Percentiles rank a stretch among this genome's conserved stretches.
These are phyloP conservation scores for Arabidopsis lyrata DNA, from an alignment of 441 rosid species.

Conservation along the genomic window DNA sequence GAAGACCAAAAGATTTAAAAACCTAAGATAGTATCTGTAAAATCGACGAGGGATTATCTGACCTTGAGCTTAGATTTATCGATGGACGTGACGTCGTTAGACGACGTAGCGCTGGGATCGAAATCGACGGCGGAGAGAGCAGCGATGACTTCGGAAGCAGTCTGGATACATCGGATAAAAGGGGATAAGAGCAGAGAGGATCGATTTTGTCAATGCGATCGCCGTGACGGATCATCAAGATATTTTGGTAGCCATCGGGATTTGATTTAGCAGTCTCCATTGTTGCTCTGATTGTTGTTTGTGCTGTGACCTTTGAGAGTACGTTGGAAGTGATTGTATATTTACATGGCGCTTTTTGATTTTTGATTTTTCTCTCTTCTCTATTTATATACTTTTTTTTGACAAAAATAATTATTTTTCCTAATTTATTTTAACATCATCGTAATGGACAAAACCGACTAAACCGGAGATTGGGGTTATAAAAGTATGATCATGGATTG, in stretches of 20 bases:
- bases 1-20: too few relatives aligned
- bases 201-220: too few relatives aligned
- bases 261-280: constrained; percentile 33
- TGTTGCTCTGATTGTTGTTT: constrained; percentile 26
- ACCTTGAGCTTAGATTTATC: constrained; percentile 75
- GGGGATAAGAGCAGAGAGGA: too few relatives aligned
- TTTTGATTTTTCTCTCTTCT: not conserved
- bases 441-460: too few relatives aligned
- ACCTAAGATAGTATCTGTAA: too few relatives aligned
- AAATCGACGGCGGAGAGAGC: constrained; percentile 65
- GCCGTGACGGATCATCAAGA: too few relatives aligned
- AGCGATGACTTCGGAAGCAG: constrained; percentile 64
- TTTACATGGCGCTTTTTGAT: constrained; percentile 2
- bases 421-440: too few relatives aligned
- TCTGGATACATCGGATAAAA: constrained; percentile 85
- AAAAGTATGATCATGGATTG: too few relatives aligned
- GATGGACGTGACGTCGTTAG: constrained; percentile 45
- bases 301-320: constrained; percentile 18
- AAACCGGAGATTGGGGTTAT: too few relatives aligned
- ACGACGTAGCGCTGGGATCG: constrained; percentile 38
- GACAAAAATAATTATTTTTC: too few relatives aligned
- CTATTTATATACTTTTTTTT: too few relatives aligned
- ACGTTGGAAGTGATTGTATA: constrained; percentile 22
- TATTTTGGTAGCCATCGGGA: too few relatives aligned
- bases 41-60: not conserved